Base-by-base conservation (phyloP, 1,139 yeast genomes). In the Casaregolazyma suthepensis region DNA sequence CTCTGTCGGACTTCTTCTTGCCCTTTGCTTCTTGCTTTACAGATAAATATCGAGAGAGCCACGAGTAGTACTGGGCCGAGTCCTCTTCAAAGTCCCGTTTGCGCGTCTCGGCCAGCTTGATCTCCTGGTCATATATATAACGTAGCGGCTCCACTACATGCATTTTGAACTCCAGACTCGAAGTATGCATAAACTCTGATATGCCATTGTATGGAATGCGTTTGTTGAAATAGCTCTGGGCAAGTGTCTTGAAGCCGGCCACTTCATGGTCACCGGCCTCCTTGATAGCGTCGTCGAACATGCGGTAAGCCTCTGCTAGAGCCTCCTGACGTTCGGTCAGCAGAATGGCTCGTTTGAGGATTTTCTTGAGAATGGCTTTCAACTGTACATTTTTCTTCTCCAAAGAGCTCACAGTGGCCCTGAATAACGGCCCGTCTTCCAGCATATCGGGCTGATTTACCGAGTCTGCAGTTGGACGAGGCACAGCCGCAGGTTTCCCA, bases 381-480 rank as follows among this genome's bases (percentile, higher is more conserved):
- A 83, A 71, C 18, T 68, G 66, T 0, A 81, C 79, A 0, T 85
- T 71, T 49, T 74, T 71, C 20, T 73, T 71, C 65, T 87, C 94
- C 62, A 82, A 77, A 7, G 72, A 72, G 12, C 73, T 70, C 18
- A 87, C 67, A 0, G 81, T 71, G 37, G 79, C 81, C 50, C 94
- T 72, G 63, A 87, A 86, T 46, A 81, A 77, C 0, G 95, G 95
- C 0, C 94, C 94, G 63, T 87, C 95, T 55, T 82, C 86, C 7
- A 49, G 38, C 46, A 43, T 35, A 22, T 43, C 44, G 5, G 43
- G 42, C 29, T 43, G 43, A 19, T 43, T 26, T 6, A 17, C 20
- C 15, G 43, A 22, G 23, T 43, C 38, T 12, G 22, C 37, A 4
- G 43, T 37, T 3, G 52, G 52, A 9, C 52, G 43, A n/a, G 52